Conservation (phyloP, 108 stramenopile genomes). For the Cyclotella baltica region DNA sequence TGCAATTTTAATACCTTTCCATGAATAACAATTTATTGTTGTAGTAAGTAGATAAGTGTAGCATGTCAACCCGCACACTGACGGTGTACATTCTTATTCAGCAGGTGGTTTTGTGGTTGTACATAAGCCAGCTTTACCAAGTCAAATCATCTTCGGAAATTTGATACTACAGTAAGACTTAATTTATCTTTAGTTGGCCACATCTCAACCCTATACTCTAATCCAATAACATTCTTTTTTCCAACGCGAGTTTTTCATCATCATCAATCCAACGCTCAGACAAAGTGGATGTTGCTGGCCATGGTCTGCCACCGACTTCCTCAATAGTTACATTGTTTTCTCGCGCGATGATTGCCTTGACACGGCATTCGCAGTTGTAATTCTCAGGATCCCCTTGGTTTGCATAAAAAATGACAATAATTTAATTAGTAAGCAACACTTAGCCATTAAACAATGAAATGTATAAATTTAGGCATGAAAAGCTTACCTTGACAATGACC, state of each 20-base stretch:
- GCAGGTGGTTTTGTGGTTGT: no score
- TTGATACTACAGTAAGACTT: no score
- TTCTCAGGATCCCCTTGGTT: slow-evolving; percentile 71
- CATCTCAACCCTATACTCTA: background rate
- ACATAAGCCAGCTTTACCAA: no score
- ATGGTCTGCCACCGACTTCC: slow-evolving; percentile 73
- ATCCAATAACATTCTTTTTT: slow-evolving; percentile 46
- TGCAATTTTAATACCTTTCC: no score
- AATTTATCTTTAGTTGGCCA: no score
- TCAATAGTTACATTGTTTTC: slow-evolving; percentile 65
- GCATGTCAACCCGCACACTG: no score
- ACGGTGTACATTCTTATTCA: no score
- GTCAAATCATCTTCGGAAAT: no score
- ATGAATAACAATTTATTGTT: no score
- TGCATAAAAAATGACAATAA: background rate
- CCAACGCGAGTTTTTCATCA: slow-evolving; percentile 62
- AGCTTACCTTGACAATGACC: slow-evolving; percentile 58
- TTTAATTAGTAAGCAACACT: background rate
- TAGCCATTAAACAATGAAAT: background rate
- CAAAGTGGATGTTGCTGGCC: slow-evolving; percentile 82
- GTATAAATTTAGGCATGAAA: background rate
- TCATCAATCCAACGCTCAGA: slow-evolving; percentile 77
- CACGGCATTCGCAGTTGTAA: slow-evolving; percentile 78
- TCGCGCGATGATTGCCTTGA: slow-evolving; percentile 74
- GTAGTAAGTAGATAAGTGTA: no score